Evolutionary conservation across 2,329 filamentous ascomycete species (phyloP), one percentile per base, ranked within the genome.

Genomic region (Hypoxylon sp.): DNA sequence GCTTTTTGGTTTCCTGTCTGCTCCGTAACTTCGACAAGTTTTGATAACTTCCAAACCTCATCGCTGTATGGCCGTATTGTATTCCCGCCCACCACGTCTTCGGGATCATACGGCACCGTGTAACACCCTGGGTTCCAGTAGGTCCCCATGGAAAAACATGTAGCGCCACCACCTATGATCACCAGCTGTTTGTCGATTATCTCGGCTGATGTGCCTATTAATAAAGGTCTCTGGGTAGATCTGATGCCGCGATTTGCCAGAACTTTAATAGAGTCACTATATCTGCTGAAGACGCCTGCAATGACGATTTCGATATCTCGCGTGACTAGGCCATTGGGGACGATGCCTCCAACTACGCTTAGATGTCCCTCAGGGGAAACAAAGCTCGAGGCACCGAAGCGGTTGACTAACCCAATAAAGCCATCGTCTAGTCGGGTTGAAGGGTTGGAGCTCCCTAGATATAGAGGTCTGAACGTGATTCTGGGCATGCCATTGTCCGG

Each of bases 71-170:
- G 17, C 13, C n/a, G 10, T 23, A 7, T n/a, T 5, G 21, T 18
- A 8, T 23, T 2, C 8, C 9, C n/a, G 9, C 9, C 2, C 8
- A 40, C 5, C 2, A 45, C 23, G 9, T 35, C 11, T 4, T 24
- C 17, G 9, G 63, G 21, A 51, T 58, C 20, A n/a, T 58, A 49
- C 6, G 13, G 20, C 0, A 66, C 21, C 29, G 64, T 53, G 60
- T 71, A 73, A 37, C 63, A 69, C 7, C 85, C 85, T 26, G 81
- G 79, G 47, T 92, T 93, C 90, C 91, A 96, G 68, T 85, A 92
- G 5, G 90, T 90, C 1, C 92, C 92, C 82, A 96, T 96, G 0
- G 91, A 92, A 77, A 96, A 96, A 72, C 92, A 96, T 0, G 92
- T 91, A 13, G 90, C 91, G 31, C 92, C 93, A 13, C 93, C 93